phyloP scores from a whole-genome alignment of 2,329 filamentous ascomycete genomes.

The Zymoseptoria tritici region DNA sequence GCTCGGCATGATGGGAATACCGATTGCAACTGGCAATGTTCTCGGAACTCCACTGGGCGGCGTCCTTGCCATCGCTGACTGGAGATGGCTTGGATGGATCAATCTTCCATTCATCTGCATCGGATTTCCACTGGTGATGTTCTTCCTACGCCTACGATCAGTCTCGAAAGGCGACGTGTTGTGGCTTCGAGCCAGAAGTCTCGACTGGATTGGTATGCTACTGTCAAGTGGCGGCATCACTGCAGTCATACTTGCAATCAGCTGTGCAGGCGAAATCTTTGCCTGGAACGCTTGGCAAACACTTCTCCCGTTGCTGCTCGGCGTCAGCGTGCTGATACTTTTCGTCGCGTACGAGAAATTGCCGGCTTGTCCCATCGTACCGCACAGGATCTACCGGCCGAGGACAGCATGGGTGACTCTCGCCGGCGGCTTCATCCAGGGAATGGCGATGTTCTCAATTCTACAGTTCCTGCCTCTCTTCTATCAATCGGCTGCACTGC shows the following conservation, averaged over 20 bases:
- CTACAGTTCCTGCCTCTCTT: conserved; percentile 1
- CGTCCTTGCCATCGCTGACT: background rate
- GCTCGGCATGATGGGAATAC: conserved; percentile 1
- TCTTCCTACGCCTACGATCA: background rate
- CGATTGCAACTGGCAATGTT: conserved; percentile 1
- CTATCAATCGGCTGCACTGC: background rate
- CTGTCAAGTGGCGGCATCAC: no score
- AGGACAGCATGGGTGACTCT: background rate
- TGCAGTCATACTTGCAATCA: no score
- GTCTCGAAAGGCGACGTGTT: background rate
- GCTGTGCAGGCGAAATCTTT: no score
- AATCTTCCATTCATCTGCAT: conserved; percentile 1
- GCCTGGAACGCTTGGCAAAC: no score
- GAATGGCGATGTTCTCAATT: background rate
- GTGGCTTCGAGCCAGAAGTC: background rate
- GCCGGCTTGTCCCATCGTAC: background rate
- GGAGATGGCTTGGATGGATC: conserved; percentile 3
- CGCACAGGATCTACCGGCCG: background rate
- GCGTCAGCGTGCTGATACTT: background rate
- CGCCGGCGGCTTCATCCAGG: conserved; percentile 1
- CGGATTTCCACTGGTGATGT: background rate
- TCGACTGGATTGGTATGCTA: background rate
- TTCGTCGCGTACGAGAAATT: background rate
- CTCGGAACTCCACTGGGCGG: background rate
- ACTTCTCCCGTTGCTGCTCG: no score